Base-by-base conservation (phyloP, 2,329 filamentous ascomycete species). In the Epichloe aotearoae region DNA sequence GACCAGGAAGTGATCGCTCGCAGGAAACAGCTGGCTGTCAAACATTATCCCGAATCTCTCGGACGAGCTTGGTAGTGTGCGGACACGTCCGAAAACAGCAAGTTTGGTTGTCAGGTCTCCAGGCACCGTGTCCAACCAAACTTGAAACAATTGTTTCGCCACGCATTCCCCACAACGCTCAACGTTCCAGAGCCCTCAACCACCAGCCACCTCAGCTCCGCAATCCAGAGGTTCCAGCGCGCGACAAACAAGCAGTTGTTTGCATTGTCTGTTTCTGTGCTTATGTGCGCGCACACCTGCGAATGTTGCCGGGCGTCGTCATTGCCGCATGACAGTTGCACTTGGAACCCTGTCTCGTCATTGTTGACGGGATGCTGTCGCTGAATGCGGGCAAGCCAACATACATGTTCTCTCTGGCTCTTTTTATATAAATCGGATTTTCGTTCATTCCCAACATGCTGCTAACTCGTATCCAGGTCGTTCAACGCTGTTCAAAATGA, bases 401-500 rank as follows among this genome's bases (percentile, higher is more conserved):
- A 20, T 12, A 11, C 20, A 39, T 4, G 12, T 19, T 40, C 11
- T 20, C 6, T 30, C 33, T 33, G 33, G 19, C 7, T 34, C 2
- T 34, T 40, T 38, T 23, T 17, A 23, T 45, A 51, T 49, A 47
- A 34, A 52, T 4, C 38, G 3, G 40, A 5, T 10, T 6, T 30
- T 6, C 40, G 4, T 17, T 33, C 44, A 40, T 38, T 17, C 19
- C 15, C 10, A 39, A 33, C 6, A 23, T 40, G 42, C 17, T 34
- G 30, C 47, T 52, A 46, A 52, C 19, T 20, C 20, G 6, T 34
- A 10, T 23, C 5, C 33, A 52, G 42, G 34, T 49, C 11, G 38
- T 19, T 19, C 37, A 41, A 39, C 6, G 14, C 33, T 38, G 19
- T 34, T 42, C 49, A 47, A 33, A 55, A 78, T 78, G 75, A 77